Base-by-base conservation (phyloP, 495 filamentous ascomycete genomes). In the Aspergillus leporis region DNA sequence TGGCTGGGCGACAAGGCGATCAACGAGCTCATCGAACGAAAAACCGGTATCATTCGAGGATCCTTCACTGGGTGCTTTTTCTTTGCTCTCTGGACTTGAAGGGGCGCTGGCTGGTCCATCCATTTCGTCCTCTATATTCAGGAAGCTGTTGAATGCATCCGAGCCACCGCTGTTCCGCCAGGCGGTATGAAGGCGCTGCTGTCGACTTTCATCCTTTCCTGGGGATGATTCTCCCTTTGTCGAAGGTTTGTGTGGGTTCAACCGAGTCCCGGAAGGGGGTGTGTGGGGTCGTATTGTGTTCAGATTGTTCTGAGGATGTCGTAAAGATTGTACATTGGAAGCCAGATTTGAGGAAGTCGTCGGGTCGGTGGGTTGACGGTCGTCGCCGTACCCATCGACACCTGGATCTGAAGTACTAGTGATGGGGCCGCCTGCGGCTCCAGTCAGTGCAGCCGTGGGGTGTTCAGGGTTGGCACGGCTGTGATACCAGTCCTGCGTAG, bases 11-110 rank as follows among this genome's bases (percentile, higher is more conserved):
- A 97, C 77, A 31, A 98, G 79, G 45, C 90, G 87, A 70, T 97
- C 92, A 16, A 98, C 88, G 9, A 98, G 80, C 53, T 96, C 90
- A 64, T 95, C 92, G 64, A 96, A 96, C 7, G 84, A 85, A 19
- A 88, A 76, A 4, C 91, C 91, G 12, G 75, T 70, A 51, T 82
- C 82, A 41, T 65, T 68, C 18, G 70, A 67, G 21, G 65, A 72
- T 50, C 69, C 67, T 53, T 74, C 72, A 53, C 68, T 77, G 52
- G 68, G 69, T 4, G 71, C 64, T 50, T 72, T 71, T 21, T 66
- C 64, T 60, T 77, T 70, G 43, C 67, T 69, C 45, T 60, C 66
- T 5, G 75, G 68, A 58, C 69, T 76, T 28, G 65, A 60, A 0
- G 74, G 71, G 10, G 58, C 60, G 57, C 65, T 70, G 16, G 61